Evolutionary conservation across 2,329 filamentous ascomycete genomes (phyloP).

Genomic region (Aspergillus jensenii): DNA sequence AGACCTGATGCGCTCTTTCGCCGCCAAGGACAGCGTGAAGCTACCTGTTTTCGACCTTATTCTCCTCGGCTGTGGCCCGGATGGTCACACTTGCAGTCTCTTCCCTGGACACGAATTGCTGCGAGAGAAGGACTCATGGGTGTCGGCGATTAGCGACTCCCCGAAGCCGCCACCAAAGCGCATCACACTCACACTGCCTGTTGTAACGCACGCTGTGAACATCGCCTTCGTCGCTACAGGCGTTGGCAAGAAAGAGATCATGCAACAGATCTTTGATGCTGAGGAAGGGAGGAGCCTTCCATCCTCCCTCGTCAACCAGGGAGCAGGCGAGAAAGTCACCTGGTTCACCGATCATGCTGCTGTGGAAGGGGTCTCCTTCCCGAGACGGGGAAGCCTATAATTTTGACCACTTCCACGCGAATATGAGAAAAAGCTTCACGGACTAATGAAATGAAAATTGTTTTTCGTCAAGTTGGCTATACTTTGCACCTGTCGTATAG

Average conservation of each 20-base stretch:
- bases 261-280: constrained; percentile 87
- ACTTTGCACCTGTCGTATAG: background rate
- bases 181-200: constrained; percentile 89
- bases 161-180: constrained; percentile 90
- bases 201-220: constrained; percentile 81
- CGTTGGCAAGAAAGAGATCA: constrained; percentile 81
- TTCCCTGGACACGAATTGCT: constrained; percentile 89
- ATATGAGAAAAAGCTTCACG: background rate
- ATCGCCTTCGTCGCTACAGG: constrained; percentile 93
- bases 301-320: constrained; percentile 83
- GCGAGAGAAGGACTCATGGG: constrained; percentile 86
- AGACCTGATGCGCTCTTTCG: constrained; percentile 79
- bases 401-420: background rate
- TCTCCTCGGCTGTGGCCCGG: constrained; percentile 88
- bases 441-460: background rate
- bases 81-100: constrained; percentile 94
- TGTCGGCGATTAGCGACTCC: constrained; percentile 85
- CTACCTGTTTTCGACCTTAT: constrained; percentile 93
- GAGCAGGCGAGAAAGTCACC: constrained; percentile 78
- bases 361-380: constrained; percentile 80
- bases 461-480: background rate
- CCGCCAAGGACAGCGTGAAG: constrained; percentile 88
- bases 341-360: constrained; percentile 93
- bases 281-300: constrained; percentile 73
- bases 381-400: constrained; percentile 68